phyloP scores from a whole-genome alignment of 495 filamentous ascomycete genomes.

The Aspergillus avenaceus region DNA sequence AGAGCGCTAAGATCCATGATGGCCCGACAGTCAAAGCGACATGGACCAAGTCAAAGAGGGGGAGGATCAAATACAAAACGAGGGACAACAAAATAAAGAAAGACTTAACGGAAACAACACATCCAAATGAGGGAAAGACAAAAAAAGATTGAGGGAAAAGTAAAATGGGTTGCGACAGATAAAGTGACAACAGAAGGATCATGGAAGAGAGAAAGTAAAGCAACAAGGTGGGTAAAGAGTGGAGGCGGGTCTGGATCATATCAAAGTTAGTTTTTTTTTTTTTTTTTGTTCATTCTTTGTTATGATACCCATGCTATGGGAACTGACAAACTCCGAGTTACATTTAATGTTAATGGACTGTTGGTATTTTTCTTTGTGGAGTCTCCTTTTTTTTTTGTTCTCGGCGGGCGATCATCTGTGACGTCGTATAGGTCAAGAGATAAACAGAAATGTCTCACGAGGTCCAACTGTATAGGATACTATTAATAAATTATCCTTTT shows the following conservation, averaged over 20 bases:
- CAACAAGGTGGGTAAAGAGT: slow-evolving; percentile 13
- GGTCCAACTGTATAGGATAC: neutral
- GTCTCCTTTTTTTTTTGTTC: neutral
- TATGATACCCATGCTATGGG: too few species aligned
- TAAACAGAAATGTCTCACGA: neutral
- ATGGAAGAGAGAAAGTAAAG: slow-evolving; percentile 19
- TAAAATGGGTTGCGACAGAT: slow-evolving; percentile 7
- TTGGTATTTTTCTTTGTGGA: neutral
- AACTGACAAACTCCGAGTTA: neutral
- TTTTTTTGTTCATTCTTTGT: neutral
- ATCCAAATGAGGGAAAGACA: slow-evolving; percentile 3
- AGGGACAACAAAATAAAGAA: slow-evolving; percentile 2
- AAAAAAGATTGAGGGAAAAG: slow-evolving; percentile 7
- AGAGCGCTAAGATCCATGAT: slow-evolving; percentile 29
- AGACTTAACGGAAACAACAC: neutral
- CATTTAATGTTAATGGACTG: neutral
- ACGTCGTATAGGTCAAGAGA: neutral
- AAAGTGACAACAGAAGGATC: slow-evolving; percentile 11
- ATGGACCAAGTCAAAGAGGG: slow-evolving; percentile 15
- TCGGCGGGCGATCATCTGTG: neutral
- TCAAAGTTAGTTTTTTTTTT: neutral
- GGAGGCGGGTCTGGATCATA: slow-evolving; percentile 15
- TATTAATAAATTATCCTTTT: neutral
- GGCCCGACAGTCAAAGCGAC: slow-evolving; percentile 18
- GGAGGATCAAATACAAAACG: slow-evolving; percentile 10